These are phyloP conservation scores for Hypoxylon sp. DNA, from an alignment of 2,329 filamentous ascomycete genomes.

Conservation along the genomic window DNA sequence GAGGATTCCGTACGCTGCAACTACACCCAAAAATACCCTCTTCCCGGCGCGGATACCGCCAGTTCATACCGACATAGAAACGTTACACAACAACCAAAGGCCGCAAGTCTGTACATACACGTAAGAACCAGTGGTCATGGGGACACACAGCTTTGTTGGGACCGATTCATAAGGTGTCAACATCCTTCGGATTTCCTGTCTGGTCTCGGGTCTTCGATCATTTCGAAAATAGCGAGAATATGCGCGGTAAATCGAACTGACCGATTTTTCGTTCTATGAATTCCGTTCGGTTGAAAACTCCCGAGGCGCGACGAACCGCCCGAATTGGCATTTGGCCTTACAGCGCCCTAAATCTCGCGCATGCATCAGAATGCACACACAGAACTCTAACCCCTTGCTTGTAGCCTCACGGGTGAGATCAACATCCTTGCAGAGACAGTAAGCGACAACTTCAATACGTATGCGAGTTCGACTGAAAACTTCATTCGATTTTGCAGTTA, in stretches of 20 bases:
- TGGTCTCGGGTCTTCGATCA: slow-evolving; percentile 5
- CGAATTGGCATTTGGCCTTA: slow-evolving; percentile 25
- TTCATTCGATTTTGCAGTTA: slow-evolving; percentile 7
- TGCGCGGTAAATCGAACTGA: slow-evolving; percentile 2
- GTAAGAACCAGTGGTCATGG: slow-evolving; percentile 19
- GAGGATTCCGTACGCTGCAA: slow-evolving; percentile 19
- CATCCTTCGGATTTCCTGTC: slow-evolving; percentile 6
- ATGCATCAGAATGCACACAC: slow-evolving; percentile 18
- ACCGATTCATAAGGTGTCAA: slow-evolving; percentile 19
- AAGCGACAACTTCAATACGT: too few relatives aligned
- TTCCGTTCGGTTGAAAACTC: slow-evolving; percentile 25
- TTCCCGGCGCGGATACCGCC: slow-evolving; percentile 32
- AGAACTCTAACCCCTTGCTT: slow-evolving; percentile 20
- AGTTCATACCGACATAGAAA: slow-evolving; percentile 28
- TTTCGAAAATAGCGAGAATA: slow-evolving; percentile 6
- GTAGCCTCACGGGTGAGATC: slow-evolving; percentile 30
- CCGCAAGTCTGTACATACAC: slow-evolving; percentile 22
- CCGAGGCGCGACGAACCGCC: slow-evolving; percentile 26
- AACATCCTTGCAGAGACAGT: slow-evolving; percentile 24
- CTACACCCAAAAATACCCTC: slow-evolving; percentile 30
- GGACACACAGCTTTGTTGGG: slow-evolving; percentile 20
- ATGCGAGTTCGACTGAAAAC: too few relatives aligned
- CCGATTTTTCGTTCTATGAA: slow-evolving; percentile 5
- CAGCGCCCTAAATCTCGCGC: slow-evolving; percentile 23
- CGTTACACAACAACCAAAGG: slow-evolving; percentile 18